Evolutionary conservation across 306 rosid species (phyloP).

Genomic region (Spatholobus suberectus): DNA sequence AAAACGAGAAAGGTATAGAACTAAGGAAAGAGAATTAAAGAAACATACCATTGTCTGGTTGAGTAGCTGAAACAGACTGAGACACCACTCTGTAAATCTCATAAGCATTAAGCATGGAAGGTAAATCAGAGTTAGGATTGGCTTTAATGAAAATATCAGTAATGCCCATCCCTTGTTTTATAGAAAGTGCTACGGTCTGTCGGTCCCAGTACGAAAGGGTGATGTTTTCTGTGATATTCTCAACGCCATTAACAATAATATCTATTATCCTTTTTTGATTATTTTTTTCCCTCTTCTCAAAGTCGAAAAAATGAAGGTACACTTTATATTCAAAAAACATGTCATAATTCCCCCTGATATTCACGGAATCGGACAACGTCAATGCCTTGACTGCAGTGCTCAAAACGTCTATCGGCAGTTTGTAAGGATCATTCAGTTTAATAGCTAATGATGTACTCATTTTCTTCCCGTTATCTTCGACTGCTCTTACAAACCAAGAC

Average conservation of each 20-base stretch:
- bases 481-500: neutral
- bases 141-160: neutral
- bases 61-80: neutral
- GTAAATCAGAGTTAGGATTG: neutral
- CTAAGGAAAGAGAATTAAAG: neutral
- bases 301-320: slow-evolving; percentile 30
- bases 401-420: neutral
- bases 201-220: neutral
- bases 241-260: neutral
- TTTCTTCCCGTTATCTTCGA: neutral
- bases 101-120: slow-evolving; percentile 31
- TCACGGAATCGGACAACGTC: neutral
- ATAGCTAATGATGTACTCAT: neutral
- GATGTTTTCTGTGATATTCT: neutral
- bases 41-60: slow-evolving; percentile 5
- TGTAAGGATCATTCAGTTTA: neutral
- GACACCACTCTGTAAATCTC: neutral
- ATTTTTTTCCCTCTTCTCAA: neutral
- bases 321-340: neutral
- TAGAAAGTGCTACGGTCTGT: neutral
- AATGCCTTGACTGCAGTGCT: neutral
- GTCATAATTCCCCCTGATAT: too few relatives aligned
- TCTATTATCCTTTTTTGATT: slow-evolving; percentile 1
- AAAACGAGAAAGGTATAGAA: too few relatives aligned
- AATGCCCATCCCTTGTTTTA: neutral